Conservation (phyloP, 139 green algal species). For the Chloropicon primus region DNA sequence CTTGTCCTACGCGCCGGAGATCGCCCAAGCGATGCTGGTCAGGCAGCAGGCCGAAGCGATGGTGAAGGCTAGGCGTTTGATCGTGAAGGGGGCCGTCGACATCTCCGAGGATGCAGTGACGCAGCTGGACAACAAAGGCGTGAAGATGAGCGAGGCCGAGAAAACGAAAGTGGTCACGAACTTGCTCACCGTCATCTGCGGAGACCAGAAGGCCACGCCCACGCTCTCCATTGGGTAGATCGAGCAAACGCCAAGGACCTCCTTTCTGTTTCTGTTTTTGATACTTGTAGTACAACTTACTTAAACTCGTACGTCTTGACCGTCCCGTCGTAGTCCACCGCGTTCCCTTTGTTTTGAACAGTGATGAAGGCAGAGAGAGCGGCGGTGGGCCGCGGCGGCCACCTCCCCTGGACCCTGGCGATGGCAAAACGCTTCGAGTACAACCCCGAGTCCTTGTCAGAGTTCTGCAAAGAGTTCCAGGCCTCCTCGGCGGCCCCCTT, state of each 20-base stretch:
- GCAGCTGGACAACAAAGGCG: neutral
- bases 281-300: no score
- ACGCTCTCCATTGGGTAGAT: neutral
- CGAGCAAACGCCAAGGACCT: neutral
- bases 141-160: neutral
- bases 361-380: slow-evolving; percentile 30
- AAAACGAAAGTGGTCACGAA: neutral
- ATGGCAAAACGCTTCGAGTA: slow-evolving; percentile 25
- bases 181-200: neutral
- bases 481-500: slow-evolving; percentile 25
- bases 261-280: neutral
- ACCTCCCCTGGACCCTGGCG: slow-evolving; percentile 19
- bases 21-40: neutral
- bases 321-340: slow-evolving; percentile 28
- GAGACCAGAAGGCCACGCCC: neutral
- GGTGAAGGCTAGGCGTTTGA: neutral
- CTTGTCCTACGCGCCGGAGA: neutral
- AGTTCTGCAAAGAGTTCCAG: slow-evolving; percentile 31
- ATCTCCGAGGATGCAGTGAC: neutral
- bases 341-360: slow-evolving; percentile 13
- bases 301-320: slow-evolving; percentile 9
- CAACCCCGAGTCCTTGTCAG: slow-evolving; percentile 9
- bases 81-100: neutral
- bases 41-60: neutral
- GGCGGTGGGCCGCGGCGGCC: slow-evolving; percentile 31